Conservation (phyloP, 306 rosid species). For the Astragalus membranaceus region DNA sequence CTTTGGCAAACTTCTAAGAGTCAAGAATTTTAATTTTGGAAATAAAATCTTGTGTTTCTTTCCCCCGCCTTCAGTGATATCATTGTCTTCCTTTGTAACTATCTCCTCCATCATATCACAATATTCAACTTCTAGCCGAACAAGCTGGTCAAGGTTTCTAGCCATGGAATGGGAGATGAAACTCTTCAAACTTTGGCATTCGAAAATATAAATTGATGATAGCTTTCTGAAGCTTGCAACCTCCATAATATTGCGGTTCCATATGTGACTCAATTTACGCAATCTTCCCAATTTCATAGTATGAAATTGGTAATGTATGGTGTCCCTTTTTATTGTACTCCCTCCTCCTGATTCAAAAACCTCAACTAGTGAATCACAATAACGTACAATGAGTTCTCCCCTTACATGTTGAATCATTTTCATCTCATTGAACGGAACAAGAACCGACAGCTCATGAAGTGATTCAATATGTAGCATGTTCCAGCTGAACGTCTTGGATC, state of each 20-base stretch:
- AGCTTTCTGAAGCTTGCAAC: not conserved
- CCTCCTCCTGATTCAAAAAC: not conserved
- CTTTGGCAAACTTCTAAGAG: accelerated
- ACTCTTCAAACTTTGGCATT: not conserved
- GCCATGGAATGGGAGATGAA: not conserved
- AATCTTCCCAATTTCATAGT: not conserved
- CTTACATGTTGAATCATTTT: not conserved
- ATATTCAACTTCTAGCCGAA: accelerated
- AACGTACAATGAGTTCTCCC: not conserved
- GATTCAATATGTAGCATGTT: not conserved
- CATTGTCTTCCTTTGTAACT: not conserved
- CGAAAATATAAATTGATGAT: not conserved
- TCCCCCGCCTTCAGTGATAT: not conserved
- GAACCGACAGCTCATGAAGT: not conserved
- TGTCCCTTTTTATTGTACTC: not conserved
- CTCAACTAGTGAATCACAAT: not conserved
- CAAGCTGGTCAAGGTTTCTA: not conserved
- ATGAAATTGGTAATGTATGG: not conserved
- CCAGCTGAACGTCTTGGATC: not conserved
- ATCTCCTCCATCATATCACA: not conserved
- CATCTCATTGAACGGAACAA: not conserved
- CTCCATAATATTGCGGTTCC: not conserved
- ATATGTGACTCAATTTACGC: not conserved
- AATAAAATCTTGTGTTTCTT: not conserved
- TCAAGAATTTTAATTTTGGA: not conserved